Evolutionary conservation across 495 filamentous ascomycete genomes (phyloP), one percentile per base, ranked within the genome.

Genomic region (Penicillium desertorum): DNA sequence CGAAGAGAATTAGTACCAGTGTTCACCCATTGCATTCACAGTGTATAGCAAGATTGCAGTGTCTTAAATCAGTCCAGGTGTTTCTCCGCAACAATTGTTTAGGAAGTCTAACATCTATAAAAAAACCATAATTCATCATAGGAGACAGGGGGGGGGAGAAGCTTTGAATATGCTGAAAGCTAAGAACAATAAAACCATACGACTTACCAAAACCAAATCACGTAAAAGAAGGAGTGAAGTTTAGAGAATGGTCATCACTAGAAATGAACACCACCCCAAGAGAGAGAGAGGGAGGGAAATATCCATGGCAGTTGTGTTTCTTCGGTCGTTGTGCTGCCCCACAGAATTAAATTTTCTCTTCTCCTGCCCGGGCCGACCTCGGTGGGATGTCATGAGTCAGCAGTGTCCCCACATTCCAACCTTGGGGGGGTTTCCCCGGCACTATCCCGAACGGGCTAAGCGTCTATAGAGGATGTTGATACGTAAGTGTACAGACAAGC

Each of bases 31-130:
- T 41, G 44, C 43, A 47, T 55, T 45, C 53, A 47, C 44, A 39
- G 23, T 29, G 57, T 48, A 48, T 27, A 22, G 41, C 54, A 55
- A 55, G 54, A 54, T 59, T 55, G 63, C 55, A 36, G 50, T 62
- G 52, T 69, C 58, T 59, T 52, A 58, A 56, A 57, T 77, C 75
- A 77, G 75, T 27, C 51, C 62, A 62, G 75, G 71, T 65, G 66
- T 59, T 65, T 77, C 62, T 77, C 75, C 75, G 69, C 75, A 77
- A 72, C 27, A 62, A 64, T 65, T 65, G 64, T 66, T 46, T 77
- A 75, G 72, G 75, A 75, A 77, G 75, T 77, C 75, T 77, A 77
- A 77, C 75, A 77, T 76, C 75, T 77, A 74, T 75, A 73, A 71
- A 68, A 74, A 71, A 73, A 72, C 69, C 68, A 63, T 67, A 71